Conservation (phyloP, 2,329 filamentous ascomycete species). For the Cladosporium sp. region DNA sequence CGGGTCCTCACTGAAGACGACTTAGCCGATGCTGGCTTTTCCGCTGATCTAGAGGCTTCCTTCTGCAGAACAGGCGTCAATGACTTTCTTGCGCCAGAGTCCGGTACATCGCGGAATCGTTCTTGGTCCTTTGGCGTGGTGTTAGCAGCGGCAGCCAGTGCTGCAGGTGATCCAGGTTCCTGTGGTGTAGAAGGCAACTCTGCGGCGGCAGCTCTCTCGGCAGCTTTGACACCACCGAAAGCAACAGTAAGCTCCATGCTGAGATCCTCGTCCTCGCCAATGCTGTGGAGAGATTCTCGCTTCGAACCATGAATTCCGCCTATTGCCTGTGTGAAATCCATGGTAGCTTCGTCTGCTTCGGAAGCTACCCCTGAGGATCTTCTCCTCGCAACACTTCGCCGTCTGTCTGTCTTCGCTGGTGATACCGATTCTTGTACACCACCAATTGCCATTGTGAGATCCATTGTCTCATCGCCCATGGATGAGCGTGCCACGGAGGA, state of each 20-base stretch:
- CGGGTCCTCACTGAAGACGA: conserved; percentile 22
- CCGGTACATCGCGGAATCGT: conserved; percentile 56
- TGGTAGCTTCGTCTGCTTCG: conserved; percentile 49
- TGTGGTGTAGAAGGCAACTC: conserved; percentile 35
- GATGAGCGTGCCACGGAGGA: conserved; percentile 38
- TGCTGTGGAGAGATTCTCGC: conserved; percentile 27
- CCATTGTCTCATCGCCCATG: conserved; percentile 45
- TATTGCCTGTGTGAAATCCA: conserved; percentile 59
- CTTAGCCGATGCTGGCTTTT: conserved; percentile 25
- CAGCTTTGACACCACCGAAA: conserved; percentile 45
- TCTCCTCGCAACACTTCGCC: conserved; percentile 38
- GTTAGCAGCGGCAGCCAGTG: conserved; percentile 31
- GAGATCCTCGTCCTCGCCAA: conserved; percentile 45
- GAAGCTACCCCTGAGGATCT: conserved; percentile 37
- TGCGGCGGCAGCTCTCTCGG: conserved; percentile 28
- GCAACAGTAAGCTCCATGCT: conserved; percentile 56
- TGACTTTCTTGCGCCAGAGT: conserved; percentile 38
- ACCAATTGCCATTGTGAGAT: conserved; percentile 41
- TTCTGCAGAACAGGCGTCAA: conserved; percentile 38
- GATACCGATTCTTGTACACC: conserved; percentile 32
- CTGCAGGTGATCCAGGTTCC: conserved; percentile 51
- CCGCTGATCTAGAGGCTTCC: conserved; percentile 29
- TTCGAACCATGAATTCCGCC: conserved; percentile 41
- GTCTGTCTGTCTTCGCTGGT: conserved; percentile 29
- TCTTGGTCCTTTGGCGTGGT: conserved; percentile 59